Evolutionary conservation across 2,329 filamentous ascomycete genomes (phyloP).

Genomic region (Beauveria bassiana): DNA sequence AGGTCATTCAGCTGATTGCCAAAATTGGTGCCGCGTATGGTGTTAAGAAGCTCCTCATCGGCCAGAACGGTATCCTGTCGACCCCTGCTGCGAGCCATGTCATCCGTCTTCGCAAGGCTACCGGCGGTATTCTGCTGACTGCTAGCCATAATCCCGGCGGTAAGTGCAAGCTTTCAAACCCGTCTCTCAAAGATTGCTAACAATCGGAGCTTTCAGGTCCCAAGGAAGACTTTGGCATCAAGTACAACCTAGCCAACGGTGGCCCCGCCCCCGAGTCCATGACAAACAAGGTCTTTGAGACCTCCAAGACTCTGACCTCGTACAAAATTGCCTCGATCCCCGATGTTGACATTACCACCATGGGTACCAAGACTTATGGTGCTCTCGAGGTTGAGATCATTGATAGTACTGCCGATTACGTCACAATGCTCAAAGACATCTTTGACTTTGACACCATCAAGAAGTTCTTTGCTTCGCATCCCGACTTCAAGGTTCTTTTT

Average conservation of each 20-base stretch:
- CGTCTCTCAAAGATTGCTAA: slow-evolving; percentile 1
- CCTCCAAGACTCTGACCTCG: slow-evolving; percentile 78
- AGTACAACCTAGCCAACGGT: slow-evolving; percentile 97
- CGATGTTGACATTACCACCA: slow-evolving; percentile 72
- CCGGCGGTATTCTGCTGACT: slow-evolving; percentile 91
- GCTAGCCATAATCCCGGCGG: slow-evolving; percentile 98
- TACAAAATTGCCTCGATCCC: slow-evolving; percentile 90
- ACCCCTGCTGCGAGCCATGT: slow-evolving; percentile 94
- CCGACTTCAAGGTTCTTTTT: slow-evolving; percentile 94
- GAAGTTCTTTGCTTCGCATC: slow-evolving; percentile 78
- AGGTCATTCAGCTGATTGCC: slow-evolving; percentile 92
- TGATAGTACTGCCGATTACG: slow-evolving; percentile 86
- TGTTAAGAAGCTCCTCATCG: slow-evolving; percentile 97
- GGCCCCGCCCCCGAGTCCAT: slow-evolving; percentile 92
- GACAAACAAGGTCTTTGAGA: slow-evolving; percentile 95
- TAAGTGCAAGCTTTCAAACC: slow-evolving; percentile 35
- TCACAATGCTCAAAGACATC: slow-evolving; percentile 94
- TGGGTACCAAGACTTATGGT: slow-evolving; percentile 81
- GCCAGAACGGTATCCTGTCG: slow-evolving; percentile 91
- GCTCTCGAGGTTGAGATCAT: slow-evolving; percentile 89
- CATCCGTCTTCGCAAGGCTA: slow-evolving; percentile 90
- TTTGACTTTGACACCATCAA: slow-evolving; percentile 97
- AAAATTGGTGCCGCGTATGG: slow-evolving; percentile 96
- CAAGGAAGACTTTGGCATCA: slow-evolving; percentile 95
- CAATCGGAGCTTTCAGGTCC: slow-evolving; percentile 52